Conservation (phyloP, 176 grass and related monocot species). For the Phyllostachys edulis region DNA sequence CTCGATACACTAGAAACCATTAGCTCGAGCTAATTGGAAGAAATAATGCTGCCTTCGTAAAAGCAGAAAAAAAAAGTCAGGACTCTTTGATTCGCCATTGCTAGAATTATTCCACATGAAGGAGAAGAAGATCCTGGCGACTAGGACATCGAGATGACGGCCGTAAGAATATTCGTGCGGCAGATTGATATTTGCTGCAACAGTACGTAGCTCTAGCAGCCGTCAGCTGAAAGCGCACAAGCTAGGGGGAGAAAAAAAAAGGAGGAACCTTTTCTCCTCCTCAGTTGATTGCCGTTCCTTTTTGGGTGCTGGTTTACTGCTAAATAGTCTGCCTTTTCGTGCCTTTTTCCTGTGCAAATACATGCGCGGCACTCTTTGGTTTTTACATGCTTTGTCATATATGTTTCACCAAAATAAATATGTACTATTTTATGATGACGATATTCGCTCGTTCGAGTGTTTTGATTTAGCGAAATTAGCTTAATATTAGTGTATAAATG, state of each 20-base stretch:
- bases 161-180: background rate
- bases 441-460: background rate
- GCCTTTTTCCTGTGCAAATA: background rate
- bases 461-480: background rate
- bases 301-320: no score
- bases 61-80: background rate
- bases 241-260: background rate
- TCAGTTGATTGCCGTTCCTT: background rate
- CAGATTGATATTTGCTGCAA: background rate
- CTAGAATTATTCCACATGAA: background rate
- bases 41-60: background rate
- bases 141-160: background rate
- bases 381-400: no score
- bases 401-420: no score
- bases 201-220: background rate
- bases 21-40: background rate
- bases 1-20: background rate
- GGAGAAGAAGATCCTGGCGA: background rate
- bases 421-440: no score
- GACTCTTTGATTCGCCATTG: background rate
- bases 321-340: no score
- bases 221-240: background rate
- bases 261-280: background rate
- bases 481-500: no score
- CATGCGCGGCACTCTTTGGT: background rate